phyloP scores from a whole-genome alignment of 441 rosid species.

The Kokia cookei region DNA sequence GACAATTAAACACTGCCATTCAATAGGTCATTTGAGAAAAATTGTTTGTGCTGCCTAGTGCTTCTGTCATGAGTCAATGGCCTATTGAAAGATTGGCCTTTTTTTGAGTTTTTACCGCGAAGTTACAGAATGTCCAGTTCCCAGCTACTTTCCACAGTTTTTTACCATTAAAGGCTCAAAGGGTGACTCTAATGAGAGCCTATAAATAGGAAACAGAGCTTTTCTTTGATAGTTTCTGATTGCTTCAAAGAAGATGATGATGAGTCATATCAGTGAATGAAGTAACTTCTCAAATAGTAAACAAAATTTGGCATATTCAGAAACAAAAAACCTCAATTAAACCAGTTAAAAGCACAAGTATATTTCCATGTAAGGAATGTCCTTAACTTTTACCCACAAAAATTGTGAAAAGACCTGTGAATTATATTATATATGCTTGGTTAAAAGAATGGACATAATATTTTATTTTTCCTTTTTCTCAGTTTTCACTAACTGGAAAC shows the following conservation, averaged over 20 bases:
- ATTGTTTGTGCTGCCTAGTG: neutral
- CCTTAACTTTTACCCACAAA: conserved; percentile 7
- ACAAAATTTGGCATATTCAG: conserved; percentile 9
- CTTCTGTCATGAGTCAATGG: neutral
- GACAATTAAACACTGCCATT: neutral
- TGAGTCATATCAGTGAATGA: conserved; percentile 7
- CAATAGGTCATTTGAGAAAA: neutral
- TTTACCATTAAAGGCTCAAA: neutral
- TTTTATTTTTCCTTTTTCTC: neutral
- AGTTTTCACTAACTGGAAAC: neutral
- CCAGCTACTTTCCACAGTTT: neutral
- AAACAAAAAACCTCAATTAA: conserved; percentile 21
- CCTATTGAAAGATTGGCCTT: neutral
- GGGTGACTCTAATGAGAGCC: neutral
- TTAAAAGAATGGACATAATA: neutral
- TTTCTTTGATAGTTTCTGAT: neutral
- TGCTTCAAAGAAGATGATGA: neutral
- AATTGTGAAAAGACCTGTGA: neutral
- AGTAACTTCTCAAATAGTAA: neutral
- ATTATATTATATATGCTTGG: neutral
- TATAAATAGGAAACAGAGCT: neutral
- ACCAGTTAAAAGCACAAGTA: conserved; percentile 22
- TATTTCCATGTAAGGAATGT: conserved; percentile 32
- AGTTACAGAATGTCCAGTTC: neutral
- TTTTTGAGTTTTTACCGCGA: neutral